A percentile compares a stretch with the other conserved stretches of the same genome.
Evolutionary conservation across 257 asterid species (phyloP).

Genomic region (Gynochthodes officinalis): DNA sequence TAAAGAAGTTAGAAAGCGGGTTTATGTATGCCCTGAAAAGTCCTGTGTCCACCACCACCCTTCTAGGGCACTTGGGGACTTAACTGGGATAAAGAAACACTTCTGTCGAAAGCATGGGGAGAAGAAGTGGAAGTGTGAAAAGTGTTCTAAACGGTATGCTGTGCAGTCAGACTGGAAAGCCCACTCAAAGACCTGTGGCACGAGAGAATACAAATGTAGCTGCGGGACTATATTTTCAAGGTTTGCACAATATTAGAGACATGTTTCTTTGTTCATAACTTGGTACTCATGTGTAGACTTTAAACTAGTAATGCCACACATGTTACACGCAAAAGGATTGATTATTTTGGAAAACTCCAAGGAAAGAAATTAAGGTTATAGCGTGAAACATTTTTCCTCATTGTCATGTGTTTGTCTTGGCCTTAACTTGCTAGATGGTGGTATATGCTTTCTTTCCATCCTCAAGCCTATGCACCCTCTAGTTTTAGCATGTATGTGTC

Average conservation of each 20-base stretch:
- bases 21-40: slow-evolving; percentile 88
- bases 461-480: background rate
- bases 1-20: slow-evolving; percentile 68
- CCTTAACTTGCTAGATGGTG: slow-evolving; percentile 10
- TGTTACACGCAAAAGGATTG: slow-evolving; percentile 13
- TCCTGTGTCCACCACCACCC: slow-evolving; percentile 77
- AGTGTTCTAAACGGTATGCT: slow-evolving; percentile 80
- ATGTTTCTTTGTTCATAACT: too few relatives aligned
- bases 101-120: slow-evolving; percentile 88
- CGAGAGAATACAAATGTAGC: slow-evolving; percentile 84
- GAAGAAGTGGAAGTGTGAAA: slow-evolving; percentile 95
- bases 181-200: slow-evolving; percentile 90
- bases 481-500: background rate
- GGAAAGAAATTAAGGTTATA: background rate
- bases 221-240: slow-evolving; percentile 89
- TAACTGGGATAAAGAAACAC: slow-evolving; percentile 92
- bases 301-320: background rate
- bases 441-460: background rate
- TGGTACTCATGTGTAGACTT: background rate
- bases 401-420: slow-evolving; percentile 20
- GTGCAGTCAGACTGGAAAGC: slow-evolving; percentile 96
- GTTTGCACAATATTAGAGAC: too few relatives aligned
- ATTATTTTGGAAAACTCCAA: background rate
- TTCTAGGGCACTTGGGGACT: slow-evolving; percentile 85
- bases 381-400: background rate